A percentile compares a stretch with the other conserved stretches of the same genome.
These are phyloP conservation scores for Chlorokybus atmophyticus DNA, from an alignment of 139 green algal species.

Conservation along the genomic window DNA sequence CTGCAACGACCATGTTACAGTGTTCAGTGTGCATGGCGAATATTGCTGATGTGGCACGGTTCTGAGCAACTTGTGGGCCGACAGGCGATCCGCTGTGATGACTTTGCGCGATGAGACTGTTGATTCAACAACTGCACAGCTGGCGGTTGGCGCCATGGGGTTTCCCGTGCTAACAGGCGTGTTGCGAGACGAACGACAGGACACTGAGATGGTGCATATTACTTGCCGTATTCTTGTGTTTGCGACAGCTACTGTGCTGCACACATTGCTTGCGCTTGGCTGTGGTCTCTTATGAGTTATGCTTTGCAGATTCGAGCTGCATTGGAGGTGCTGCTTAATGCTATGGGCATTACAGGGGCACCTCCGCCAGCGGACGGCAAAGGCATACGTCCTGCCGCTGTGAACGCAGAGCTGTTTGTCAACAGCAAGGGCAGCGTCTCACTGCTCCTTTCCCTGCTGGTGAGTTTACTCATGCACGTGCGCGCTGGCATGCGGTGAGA, in stretches of 20 bases:
- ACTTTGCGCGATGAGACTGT: constrained; percentile 28
- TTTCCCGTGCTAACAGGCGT: constrained; percentile 50
- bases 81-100: constrained; percentile 49
- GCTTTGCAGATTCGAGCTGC: constrained; percentile 39
- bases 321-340: constrained; percentile 61
- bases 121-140: constrained; percentile 38
- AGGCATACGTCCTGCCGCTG: constrained; percentile 1
- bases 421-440: constrained; percentile 39
- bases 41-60: too few species aligned
- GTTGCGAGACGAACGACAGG: constrained; percentile 57
- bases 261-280: neutral
- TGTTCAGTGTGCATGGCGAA: too few species aligned
- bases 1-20: too few species aligned
- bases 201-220: constrained; percentile 46
- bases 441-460: constrained; percentile 55
- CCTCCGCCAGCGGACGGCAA: too few species aligned
- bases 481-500: neutral
- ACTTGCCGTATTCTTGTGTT: neutral
- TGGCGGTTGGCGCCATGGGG: constrained; percentile 54
- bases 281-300: neutral
- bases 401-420: constrained; percentile 57
- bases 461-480: neutral
- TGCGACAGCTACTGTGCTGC: neutral
- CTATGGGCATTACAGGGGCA: too few species aligned
- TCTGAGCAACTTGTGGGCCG: too few species aligned